Evolutionary conservation across 306 rosid species (phyloP), one percentile per base, ranked within the genome.

Genomic region (Purshia tridentata): DNA sequence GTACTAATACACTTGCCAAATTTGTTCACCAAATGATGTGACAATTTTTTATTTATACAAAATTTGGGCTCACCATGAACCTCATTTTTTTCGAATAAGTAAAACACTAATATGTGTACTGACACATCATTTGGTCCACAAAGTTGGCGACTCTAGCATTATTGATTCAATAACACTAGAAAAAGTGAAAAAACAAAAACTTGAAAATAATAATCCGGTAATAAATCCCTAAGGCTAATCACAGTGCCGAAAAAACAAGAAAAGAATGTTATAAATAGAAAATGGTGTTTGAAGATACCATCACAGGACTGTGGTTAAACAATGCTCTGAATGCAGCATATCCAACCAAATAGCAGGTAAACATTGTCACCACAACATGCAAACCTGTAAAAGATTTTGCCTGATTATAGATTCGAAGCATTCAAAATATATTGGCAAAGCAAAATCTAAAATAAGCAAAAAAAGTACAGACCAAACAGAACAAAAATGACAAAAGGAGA

Each of bases 291-390:
- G 72, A 16, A 29, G 67, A 20, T 82, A 90, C 97, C 98, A 93
- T 83, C 58, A 90, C 87, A 53, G 93, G 85, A 81, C 85, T 85
- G 37, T 72, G 92, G 79, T 88, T 85, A 77, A 91, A 93, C 85
- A 93, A 70, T 11, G 97, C 93, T 82, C 97, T 84, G 77, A 93
- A 91, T 72, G 93, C 88, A 8, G 84, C 86, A 82, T 81, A 91
- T 73, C 98, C 97, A 29, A 89, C 77, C 69, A 91, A 83, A 78
- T 86, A 93, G 81, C 96, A 85, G n/a, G 98, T 87, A 74, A 93
- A 87, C 98, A 93, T 93, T 22, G 86, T 83, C 75, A 90, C 70
- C 72, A 67, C 86, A 53, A 90, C 97, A 74, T 93, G 97, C 72
- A 93, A 73, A 75, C 98, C 98, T 93, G 96, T 52, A 83, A 59